Base-by-base conservation (phyloP, 2,329 filamentous ascomycete genomes). In the Xylariales sp. region DNA sequence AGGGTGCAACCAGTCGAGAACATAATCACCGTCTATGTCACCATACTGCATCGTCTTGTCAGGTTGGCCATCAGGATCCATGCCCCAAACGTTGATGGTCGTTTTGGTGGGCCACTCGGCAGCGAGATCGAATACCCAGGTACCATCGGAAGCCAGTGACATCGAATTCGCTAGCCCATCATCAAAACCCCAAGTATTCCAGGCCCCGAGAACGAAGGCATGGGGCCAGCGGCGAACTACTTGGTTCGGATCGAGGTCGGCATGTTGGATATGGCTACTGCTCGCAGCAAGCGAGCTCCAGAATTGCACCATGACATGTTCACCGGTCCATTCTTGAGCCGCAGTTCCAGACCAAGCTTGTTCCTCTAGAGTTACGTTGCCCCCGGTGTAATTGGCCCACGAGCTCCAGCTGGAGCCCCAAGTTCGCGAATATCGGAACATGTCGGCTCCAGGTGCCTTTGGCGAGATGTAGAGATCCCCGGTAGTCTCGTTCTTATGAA, bases 71-170 rank as follows among this genome's bases (percentile, higher is more conserved):
- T 82, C 71, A 1, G 72, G 70, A 48, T 83, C 79, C 53, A 83
- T 77, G 36, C 80, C 81, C 80, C 81, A 84, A 5, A 81, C 67
- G 46, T 83, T 84, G 41, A 83, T 60, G 49, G 83, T 78, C 40
- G 78, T 71, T 33, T 71, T 60, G 3, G 73, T 70, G 5, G 80
- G 80, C 72, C 77, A 84, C 51, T 84, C 80, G 4, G 70, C 65
- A 68, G 81, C 73, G 42, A 82, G 77, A 44, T 77, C 66, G 47
- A 74, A 76, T 15, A 66, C 61, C 81, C 81, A 84, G 4, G 61
- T 57, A 13, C 67, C 65, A 36, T 77, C 65, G 15, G 59, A 55
- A 5, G 62, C 61, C 30, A 75, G 66, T 15, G 62, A 52, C 60
- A 83, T 72, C 5, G 59, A 45, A 38, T 79, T 79, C 3, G 63